Evolutionary conservation across 2,329 filamentous ascomycete species (phyloP), one percentile per base, ranked within the genome.

Genomic region (Byssothecium circinans): DNA sequence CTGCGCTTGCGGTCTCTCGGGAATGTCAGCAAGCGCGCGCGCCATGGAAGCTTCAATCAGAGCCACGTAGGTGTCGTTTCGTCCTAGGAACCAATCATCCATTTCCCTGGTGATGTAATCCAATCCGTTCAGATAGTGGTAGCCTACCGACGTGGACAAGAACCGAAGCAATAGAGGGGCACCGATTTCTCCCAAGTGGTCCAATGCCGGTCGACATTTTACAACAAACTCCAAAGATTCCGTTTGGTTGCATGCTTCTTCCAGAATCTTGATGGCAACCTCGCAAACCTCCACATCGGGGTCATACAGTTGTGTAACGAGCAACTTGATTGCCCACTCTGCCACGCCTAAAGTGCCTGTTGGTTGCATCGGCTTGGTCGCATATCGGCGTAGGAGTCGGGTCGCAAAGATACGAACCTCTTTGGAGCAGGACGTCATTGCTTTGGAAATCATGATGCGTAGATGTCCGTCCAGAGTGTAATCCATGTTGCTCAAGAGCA

Each of bases 81-180:
- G 85, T 12, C 94, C 94, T 15, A 99, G 79, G 66, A 97, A 99
- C 94, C 94, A 99, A 73, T 99, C 95, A 60, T 99, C 94, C 94
- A 99, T 99, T 70, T 99, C 95, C 67, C 95, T 94, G 52, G 91
- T 96, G 70, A 99, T 99, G 68, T 99, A 99, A 74, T 99, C 95
- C 35, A 99, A 78, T 0, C 91, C 94, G 65, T 97, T 91, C 5
- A 99, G 80, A 70, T 99, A 99, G 70, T 97, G 91, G 65, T 99
- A 99, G 41, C 94, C 94, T 47, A 96, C 92, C 2, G 91, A 96
- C 0, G 92, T 97, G 0, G 91, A 96, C 44, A 99, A 72, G 71
- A 99, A 99, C 33, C 94, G 87, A 42, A 99, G 77, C 4, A 99
- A 81, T 18, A 99, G 77, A 1, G 95, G 94, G 14, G 95, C 94